Base-by-base conservation (phyloP, 306 rosid genomes). In the Cicer pinnatifidum region DNA sequence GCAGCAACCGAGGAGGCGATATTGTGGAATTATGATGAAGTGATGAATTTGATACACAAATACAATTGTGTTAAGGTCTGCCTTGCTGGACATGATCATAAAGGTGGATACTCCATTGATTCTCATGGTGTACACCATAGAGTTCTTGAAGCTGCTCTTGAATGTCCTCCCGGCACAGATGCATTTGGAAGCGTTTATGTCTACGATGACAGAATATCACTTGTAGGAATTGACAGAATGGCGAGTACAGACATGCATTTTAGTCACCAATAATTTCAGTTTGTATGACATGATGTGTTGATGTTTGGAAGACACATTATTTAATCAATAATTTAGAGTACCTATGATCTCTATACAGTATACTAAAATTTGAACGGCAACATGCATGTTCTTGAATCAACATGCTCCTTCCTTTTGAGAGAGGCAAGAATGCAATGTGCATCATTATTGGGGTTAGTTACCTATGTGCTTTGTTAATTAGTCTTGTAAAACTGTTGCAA, bases 111-210 rank as follows among this genome's bases (percentile, higher is more conserved):
- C 80, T 71, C 85, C 0, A 65, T 88, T 59, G 98, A 94, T 78
- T 89, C 96, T 74, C 89, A 86, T 39, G 98, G 98, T 71, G 78
- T 94, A 16, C 91, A 89, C 79, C 98, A 91, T 58, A 80, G 91
- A 83, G 87, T 80, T 85, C 86, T 93, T 58, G 98, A 93, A 88
- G 97, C 96, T 7, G 94, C 97, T 73, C 86, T 93, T 47, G 97
- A 93, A 78, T 93, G 97, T 66, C 97, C 97, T 70, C 97, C 98
- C 0, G 97, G 90, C 23, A 80, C 78, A 1, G 80, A 89, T 67
- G 89, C 97, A 6, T 94, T 81, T 40, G 98, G 97, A 37, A 71
- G 81, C 57, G 75, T 94, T 19, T 82, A 94, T 77, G 96, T 89
- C 15, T 94, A 88, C 37, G 71, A 81, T 57, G 95, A 91, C 76